Percentiles rank a stretch among this genome's conserved stretches.
Evolutionary conservation across 495 filamentous ascomycete genomes (phyloP).

Genomic region (Tuber melanosporum): DNA sequence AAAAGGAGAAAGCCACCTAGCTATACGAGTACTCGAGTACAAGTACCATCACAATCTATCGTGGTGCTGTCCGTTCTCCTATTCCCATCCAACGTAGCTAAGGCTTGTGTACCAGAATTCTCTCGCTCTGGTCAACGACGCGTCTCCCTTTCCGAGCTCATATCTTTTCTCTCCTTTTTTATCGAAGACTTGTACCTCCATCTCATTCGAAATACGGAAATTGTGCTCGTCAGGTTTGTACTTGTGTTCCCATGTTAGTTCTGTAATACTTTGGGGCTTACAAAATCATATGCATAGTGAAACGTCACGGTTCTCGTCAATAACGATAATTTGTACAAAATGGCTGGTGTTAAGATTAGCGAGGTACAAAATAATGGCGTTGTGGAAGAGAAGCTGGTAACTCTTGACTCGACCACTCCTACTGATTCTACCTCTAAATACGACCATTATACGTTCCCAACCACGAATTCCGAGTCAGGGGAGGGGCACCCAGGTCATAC

Average conservation of each 20-base stretch:
- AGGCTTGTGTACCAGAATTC: background rate
- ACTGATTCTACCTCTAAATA: slow-evolving; percentile 60
- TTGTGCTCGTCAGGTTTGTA: background rate
- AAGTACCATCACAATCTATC: background rate
- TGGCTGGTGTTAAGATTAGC: background rate
- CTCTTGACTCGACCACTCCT: background rate
- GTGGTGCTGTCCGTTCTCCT: background rate
- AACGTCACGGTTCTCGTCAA: background rate
- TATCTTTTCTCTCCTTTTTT: background rate
- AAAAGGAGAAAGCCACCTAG: background rate
- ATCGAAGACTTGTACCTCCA: background rate
- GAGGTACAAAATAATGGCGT: background rate
- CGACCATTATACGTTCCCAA: slow-evolving; percentile 92
- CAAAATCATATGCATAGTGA: background rate
- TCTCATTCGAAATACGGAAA: background rate
- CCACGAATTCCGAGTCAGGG: slow-evolving; percentile 59
- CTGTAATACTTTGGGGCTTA: background rate
- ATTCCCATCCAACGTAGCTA: background rate
- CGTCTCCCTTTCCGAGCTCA: background rate
- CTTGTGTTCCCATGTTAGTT: background rate
- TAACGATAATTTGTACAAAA: background rate
- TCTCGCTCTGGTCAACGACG: background rate
- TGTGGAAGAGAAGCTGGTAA: background rate
- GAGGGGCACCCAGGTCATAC: slow-evolving; percentile 84
- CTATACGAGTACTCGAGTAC: background rate